phyloP scores from a whole-genome alignment of 2,329 filamentous ascomycete genomes.

The Monilinia laxa region DNA sequence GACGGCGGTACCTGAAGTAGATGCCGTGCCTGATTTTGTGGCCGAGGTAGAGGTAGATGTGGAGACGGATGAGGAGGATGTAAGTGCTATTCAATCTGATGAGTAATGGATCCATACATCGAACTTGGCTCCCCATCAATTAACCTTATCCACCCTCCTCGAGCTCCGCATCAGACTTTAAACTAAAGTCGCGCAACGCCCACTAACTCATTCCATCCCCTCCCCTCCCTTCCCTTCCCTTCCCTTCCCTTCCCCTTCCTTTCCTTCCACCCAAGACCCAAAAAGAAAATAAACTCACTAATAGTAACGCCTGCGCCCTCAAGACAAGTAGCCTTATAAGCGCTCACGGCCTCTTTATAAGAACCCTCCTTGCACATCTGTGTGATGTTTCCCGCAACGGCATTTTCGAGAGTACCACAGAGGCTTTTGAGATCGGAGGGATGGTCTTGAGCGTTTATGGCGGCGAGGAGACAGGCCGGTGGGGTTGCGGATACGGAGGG shows the following conservation, averaged over 20 bases:
- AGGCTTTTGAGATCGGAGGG: conserved; percentile 25
- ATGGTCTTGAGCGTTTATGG: conserved; percentile 24
- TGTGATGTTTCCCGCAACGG: conserved; percentile 26
- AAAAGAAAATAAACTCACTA: neutral
- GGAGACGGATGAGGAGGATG: neutral
- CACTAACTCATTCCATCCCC: neutral
- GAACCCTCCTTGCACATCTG: conserved; percentile 16
- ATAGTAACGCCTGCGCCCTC: conserved; percentile 16
- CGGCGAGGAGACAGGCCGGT: conserved; percentile 37
- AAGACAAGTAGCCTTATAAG: conserved; percentile 25
- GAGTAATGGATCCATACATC: neutral
- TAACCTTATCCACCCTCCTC: neutral
- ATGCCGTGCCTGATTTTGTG: neutral
- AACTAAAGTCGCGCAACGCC: neutral
- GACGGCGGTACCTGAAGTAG: neutral
- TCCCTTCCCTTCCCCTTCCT: neutral
- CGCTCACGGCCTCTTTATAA: conserved; percentile 11
- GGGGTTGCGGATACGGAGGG: conserved; percentile 30
- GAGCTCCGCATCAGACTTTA: neutral
- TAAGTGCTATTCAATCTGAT: neutral
- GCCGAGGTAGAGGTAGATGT: neutral
- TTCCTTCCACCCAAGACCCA: neutral
- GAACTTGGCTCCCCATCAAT: neutral
- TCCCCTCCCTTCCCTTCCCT: neutral
- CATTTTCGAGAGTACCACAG: conserved; percentile 21